phyloP scores from a whole-genome alignment of 1,284 basidiomycete species.

The Flammula alnicola region DNA sequence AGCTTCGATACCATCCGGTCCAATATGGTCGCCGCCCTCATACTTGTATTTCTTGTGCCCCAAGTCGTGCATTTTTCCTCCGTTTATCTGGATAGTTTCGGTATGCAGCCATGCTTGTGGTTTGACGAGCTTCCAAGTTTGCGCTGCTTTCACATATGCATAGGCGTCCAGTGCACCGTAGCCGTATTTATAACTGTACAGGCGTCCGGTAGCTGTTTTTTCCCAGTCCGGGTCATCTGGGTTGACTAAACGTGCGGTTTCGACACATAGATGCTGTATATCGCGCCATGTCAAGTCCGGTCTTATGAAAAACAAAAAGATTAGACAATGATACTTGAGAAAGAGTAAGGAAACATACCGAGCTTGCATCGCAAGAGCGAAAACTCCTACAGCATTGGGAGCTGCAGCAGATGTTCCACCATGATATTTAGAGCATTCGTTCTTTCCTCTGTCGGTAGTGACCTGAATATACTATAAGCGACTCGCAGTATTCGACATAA shows the following conservation, averaged over 20 bases:
- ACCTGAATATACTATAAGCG: slow-evolving; percentile 59
- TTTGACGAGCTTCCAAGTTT: slow-evolving; percentile 86
- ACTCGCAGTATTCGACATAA: too few species aligned
- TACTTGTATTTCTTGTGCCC: slow-evolving; percentile 49
- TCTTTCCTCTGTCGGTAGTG: slow-evolving; percentile 90
- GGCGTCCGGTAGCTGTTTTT: slow-evolving; percentile 74
- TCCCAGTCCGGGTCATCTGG: slow-evolving; percentile 95
- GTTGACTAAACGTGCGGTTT: slow-evolving; percentile 82
- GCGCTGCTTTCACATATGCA: slow-evolving; percentile 80
- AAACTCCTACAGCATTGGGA: slow-evolving; percentile 92
- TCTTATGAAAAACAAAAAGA: slow-evolving; percentile 44
- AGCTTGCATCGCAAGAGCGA: slow-evolving; percentile 84
- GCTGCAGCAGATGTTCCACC: slow-evolving; percentile 98
- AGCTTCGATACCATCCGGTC: slow-evolving; percentile 67
- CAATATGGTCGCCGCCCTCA: slow-evolving; percentile 70
- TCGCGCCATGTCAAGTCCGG: slow-evolving; percentile 98
- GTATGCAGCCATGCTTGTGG: slow-evolving; percentile 92
- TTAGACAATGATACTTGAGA: background rate
- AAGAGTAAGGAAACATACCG: slow-evolving; percentile 54
- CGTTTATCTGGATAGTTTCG: slow-evolving; percentile 65
- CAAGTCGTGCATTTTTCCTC: slow-evolving; percentile 57
- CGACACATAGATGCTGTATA: slow-evolving; percentile 88
- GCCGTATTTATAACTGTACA: slow-evolving; percentile 97
- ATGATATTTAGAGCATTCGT: slow-evolving; percentile 82
- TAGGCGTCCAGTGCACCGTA: slow-evolving; percentile 90